Percentiles rank a stretch among this genome's conserved stretches.
phyloP scores from a whole-genome alignment of 805 yeast species.

The Candida boleticola region DNA sequence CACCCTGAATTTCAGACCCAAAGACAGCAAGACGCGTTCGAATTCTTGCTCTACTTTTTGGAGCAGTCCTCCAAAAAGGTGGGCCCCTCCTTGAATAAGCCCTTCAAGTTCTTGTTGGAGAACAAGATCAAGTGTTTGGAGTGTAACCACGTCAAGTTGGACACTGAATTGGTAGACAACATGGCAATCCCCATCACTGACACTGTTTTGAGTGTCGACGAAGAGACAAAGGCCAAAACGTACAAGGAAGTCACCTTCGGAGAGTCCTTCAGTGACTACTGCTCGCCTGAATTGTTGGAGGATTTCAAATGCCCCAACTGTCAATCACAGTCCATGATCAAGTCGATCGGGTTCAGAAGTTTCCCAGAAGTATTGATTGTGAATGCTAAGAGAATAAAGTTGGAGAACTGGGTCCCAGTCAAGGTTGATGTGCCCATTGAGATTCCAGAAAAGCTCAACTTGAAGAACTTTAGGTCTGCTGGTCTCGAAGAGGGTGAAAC shows the following conservation, averaged over 20 bases:
- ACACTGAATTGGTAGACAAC: slow-evolving; percentile 56
- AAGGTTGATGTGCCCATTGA: slow-evolving; percentile 74
- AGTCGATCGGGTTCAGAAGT: slow-evolving; percentile 50
- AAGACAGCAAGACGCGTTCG: slow-evolving; percentile 94
- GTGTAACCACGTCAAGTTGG: slow-evolving; percentile 63
- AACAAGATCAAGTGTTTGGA: slow-evolving; percentile 56
- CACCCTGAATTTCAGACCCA: slow-evolving; percentile 83
- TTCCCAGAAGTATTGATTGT: slow-evolving; percentile 72
- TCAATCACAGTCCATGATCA: slow-evolving; percentile 32
- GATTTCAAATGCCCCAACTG: slow-evolving; percentile 61
- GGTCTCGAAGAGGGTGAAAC: slow-evolving; percentile 20
- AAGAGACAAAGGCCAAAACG: slow-evolving; percentile 41
- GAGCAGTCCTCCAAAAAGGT: slow-evolving; percentile 57
- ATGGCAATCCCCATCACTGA: slow-evolving; percentile 59
- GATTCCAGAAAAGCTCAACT: slow-evolving; percentile 35
- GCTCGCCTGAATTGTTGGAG: slow-evolving; percentile 55
- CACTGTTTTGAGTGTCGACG: slow-evolving; percentile 34
- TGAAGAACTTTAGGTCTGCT: slow-evolving; percentile 41
- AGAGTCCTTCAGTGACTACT: slow-evolving; percentile 46
- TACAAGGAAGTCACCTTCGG: slow-evolving; percentile 51
- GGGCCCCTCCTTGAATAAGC: slow-evolving; percentile 45
- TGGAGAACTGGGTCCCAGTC: slow-evolving; percentile 87
- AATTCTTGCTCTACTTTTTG: slow-evolving; percentile 69
- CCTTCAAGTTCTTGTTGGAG: slow-evolving; percentile 64
- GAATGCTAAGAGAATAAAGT: slow-evolving; percentile 74